Percentiles rank a stretch among this genome's conserved stretches.
Conservation (phyloP, 495 filamentous ascomycete species). For the Cercophora sp. region DNA sequence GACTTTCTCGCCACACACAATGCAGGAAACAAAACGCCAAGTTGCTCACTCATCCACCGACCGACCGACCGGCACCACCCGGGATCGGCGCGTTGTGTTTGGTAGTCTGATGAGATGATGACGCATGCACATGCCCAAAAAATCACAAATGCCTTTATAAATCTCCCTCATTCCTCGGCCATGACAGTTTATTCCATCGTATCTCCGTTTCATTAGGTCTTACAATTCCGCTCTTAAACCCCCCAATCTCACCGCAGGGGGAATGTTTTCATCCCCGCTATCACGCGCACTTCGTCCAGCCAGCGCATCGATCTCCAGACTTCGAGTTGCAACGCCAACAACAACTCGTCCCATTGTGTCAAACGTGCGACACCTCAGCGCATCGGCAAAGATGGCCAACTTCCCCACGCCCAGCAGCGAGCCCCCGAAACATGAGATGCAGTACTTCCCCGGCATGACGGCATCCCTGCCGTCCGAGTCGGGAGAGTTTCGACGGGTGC, state of each 20-base stretch:
- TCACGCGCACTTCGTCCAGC: too few species aligned
- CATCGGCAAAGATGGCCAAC: constrained; percentile 14
- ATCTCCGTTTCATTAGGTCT: too few species aligned
- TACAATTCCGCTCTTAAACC: too few species aligned
- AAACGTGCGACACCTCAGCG: neutral
- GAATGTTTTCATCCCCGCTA: too few species aligned
- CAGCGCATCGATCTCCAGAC: too few species aligned
- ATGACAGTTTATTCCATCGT: too few species aligned
- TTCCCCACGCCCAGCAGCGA: constrained; percentile 26
- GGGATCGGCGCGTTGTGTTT: neutral
- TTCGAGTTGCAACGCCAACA: neutral
- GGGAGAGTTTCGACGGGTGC: constrained; percentile 55
- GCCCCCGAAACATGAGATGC: constrained; percentile 55
- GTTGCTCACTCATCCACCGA: constrained; percentile 9
- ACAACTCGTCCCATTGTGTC: neutral
- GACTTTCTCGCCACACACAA: too few species aligned
- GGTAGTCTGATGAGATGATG: neutral
- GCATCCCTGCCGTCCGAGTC: constrained; percentile 47
- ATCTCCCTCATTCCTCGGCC: too few species aligned
- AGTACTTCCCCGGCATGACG: constrained; percentile 53
- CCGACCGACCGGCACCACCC: neutral
- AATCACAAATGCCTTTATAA: too few species aligned
- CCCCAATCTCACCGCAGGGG: too few species aligned
- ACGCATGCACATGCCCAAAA: too few species aligned
- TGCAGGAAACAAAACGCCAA: too few species aligned